These are phyloP conservation scores for Gossypioides kirkii DNA, from an alignment of 345 rosid genomes.

Conservation along the genomic window DNA sequence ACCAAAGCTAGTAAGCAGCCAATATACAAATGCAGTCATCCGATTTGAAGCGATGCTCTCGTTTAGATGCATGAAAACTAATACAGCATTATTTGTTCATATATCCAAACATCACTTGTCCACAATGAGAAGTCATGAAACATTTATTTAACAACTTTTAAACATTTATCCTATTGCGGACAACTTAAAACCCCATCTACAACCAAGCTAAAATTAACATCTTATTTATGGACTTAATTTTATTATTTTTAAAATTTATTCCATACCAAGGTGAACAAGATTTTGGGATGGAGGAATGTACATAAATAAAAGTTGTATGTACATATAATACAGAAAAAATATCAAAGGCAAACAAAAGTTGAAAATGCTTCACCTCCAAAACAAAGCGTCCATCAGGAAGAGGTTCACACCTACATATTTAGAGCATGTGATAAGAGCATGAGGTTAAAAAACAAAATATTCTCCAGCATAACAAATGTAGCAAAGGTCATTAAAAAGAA, in stretches of 20 bases:
- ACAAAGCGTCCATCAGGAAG: constrained; percentile 87
- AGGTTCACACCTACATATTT: constrained; percentile 74
- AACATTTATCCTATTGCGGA: neutral
- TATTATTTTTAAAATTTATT: neutral
- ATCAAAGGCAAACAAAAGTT: neutral
- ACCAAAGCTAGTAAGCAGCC: neutral
- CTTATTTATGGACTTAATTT: neutral
- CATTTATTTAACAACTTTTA: neutral
- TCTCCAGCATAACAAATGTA: neutral
- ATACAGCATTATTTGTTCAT: neutral
- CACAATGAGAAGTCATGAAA: neutral
- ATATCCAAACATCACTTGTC: neutral
- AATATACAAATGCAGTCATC: neutral
- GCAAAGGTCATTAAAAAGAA: neutral
- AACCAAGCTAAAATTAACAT: neutral
- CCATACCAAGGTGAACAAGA: neutral
- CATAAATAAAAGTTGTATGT: neutral
- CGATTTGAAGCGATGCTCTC: neutral
- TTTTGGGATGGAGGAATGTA: constrained; percentile 2
- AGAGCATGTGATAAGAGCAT: neutral
- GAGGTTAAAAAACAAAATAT: neutral
- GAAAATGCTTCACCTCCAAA: constrained; percentile 52
- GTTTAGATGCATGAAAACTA: neutral
- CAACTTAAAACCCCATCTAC: neutral
- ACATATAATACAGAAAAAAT: neutral